Evolutionary conservation across 805 yeast genomes (phyloP), one percentile per base, ranked within the genome.

Genomic region (Lipomyces sp.): DNA sequence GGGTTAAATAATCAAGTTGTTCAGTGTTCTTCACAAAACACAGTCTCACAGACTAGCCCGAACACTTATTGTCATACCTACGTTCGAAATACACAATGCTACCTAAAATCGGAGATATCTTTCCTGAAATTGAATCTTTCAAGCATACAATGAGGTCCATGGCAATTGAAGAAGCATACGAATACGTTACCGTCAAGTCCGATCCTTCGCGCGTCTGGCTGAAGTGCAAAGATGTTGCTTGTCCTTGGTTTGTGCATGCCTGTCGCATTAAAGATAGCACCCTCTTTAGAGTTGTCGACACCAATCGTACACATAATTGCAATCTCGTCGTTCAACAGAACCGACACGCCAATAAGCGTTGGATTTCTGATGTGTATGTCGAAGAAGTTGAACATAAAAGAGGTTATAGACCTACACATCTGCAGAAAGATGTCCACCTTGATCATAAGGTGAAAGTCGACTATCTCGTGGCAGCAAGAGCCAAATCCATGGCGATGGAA

Each of bases 381-480:
- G 53, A 29, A 50, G 53, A 50, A 15, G 32, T 50, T 6, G 53
- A 50, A 29, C 53, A 29, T 29, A 50, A 50, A 29, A 50, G 29
- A 29, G 53, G 24, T 18, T 45, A 45, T 18, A 45, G 11, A 45
- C 53, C 53, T 50, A 18, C 32, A 5, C 53, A 50, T 30, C 32
- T 50, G 8, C 29, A 50, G 53, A 6, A 50, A 18, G 53, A 50
- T 50, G 53, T 18, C 24, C 53, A 48, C 29, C 53, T 50, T 50
- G 53, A 5, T 18, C 53, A 50, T 29, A 50, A 50, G 7, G 32
- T 50, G 32, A 50, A 50, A 50, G 32, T 50, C 53, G 53, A 29
- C 53, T 50, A 50, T 29, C 53, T 50, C 32, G 53, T 50, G 32
- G 53, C 29, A 50, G 53, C 53, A 29, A 50, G 53, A 50, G 53